Evolutionary conservation across 768 basidiomycete species (phyloP).

Genomic region (Trametes coccinea): DNA sequence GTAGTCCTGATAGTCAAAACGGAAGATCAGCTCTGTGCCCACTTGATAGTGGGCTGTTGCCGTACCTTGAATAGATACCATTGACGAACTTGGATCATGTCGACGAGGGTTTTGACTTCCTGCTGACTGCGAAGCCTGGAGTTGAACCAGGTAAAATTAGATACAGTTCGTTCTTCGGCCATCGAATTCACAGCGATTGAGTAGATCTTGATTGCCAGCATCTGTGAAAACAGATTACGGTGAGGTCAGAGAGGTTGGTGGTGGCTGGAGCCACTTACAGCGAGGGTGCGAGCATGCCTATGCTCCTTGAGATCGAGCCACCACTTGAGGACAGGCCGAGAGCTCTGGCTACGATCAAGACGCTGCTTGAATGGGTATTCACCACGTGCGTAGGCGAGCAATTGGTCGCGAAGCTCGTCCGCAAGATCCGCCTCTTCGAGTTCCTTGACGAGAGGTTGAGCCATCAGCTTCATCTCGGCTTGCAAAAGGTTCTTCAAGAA

Average conservation of each 20-base stretch:
- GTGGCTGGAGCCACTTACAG: background rate
- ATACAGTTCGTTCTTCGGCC: conserved; percentile 18
- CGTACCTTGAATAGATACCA: conserved; percentile 6
- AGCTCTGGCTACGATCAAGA: background rate
- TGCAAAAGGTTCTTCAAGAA: conserved; percentile 2
- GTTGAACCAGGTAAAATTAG: conserved; percentile 19
- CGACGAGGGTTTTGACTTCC: background rate
- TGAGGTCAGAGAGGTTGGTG: too few species aligned
- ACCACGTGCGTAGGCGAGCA: conserved; percentile 1
- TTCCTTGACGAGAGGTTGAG: conserved; percentile 2
- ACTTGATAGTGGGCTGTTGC: background rate
- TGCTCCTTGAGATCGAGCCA: background rate
- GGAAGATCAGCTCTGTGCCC: too few species aligned
- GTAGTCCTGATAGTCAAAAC: background rate
- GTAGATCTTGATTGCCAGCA: conserved; percentile 20
- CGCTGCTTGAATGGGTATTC: conserved; percentile 4
- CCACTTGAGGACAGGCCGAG: conserved; percentile 1
- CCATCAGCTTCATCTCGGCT: background rate
- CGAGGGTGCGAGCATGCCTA: background rate
- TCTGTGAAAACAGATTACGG: conserved; percentile 2
- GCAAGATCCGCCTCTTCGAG: background rate
- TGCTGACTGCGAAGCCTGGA: background rate
- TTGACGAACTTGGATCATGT: conserved; percentile 11
- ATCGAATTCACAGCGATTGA: conserved; percentile 18
- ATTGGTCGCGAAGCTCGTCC: background rate